phyloP scores from a whole-genome alignment of 1,284 basidiomycete genomes.

The Tilletia setariae region DNA sequence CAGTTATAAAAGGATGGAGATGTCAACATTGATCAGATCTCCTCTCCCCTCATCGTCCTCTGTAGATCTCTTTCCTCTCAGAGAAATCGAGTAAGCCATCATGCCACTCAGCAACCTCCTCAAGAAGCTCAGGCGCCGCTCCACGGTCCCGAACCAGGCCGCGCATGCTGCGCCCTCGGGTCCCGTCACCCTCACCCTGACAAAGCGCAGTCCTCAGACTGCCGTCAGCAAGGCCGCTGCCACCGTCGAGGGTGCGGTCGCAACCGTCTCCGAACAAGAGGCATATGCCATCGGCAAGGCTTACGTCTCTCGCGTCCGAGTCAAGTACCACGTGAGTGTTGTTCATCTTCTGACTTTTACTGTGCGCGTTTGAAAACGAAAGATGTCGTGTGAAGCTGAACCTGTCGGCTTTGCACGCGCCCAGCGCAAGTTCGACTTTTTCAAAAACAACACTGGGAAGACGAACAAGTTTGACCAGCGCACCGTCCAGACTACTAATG shows the following conservation, averaged over 20 bases:
- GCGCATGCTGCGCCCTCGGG: not conserved
- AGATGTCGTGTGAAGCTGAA: too few relatives aligned
- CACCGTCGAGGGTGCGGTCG: not conserved
- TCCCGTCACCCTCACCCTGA: slow-evolving; percentile 8
- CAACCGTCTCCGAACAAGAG: not conserved
- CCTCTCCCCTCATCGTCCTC: not conserved
- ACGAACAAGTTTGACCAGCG: slow-evolving; percentile 11
- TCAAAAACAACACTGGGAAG: slow-evolving; percentile 16
- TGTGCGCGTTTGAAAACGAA: too few relatives aligned
- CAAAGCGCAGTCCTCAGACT: not conserved
- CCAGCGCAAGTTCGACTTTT: slow-evolving; percentile 13
- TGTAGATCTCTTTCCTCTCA: not conserved
- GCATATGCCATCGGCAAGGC: not conserved
- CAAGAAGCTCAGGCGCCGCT: not conserved
- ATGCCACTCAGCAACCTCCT: not conserved
- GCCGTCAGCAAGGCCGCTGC: slow-evolving; percentile 3
- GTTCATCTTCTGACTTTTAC: too few relatives aligned
- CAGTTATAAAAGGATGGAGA: too few relatives aligned
- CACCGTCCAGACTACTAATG: not conserved
- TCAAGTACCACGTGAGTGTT: slow-evolving; percentile 15
- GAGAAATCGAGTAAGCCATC: not conserved
- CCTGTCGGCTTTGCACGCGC: too few relatives aligned
- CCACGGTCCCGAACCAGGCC: not conserved
- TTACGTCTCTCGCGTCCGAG: not conserved
- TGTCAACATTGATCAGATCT: too few relatives aligned